A percentile compares a stretch with the other conserved stretches of the same genome.
Evolutionary conservation across 2,329 filamentous ascomycete species (phyloP).

Genomic region (Penicillium sp.): DNA sequence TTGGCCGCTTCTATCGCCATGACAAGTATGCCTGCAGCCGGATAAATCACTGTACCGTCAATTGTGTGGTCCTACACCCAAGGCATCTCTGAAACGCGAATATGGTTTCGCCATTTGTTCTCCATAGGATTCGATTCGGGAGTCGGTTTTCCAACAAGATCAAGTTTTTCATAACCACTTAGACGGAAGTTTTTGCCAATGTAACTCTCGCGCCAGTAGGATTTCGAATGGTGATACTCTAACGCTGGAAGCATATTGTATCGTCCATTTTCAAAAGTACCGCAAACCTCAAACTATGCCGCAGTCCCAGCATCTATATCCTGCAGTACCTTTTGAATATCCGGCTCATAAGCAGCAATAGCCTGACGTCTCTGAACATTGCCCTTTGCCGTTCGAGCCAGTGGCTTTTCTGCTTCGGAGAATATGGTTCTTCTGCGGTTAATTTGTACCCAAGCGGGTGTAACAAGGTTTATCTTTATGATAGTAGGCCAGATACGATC

Average conservation of each 20-base stretch:
- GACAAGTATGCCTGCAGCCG: slow-evolving; percentile 27
- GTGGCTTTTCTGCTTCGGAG: slow-evolving; percentile 1
- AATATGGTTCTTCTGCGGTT: slow-evolving; percentile 3
- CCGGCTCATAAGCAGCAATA: background rate
- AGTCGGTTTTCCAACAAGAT: slow-evolving; percentile 14
- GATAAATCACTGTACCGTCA: slow-evolving; percentile 28
- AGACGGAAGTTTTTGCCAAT: background rate
- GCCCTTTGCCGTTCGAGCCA: slow-evolving; percentile 5
- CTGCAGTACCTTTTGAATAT: background rate
- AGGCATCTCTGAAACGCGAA: slow-evolving; percentile 26
- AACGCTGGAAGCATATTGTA: too few relatives aligned
- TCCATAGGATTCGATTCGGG: slow-evolving; percentile 20
- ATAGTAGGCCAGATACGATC: slow-evolving; percentile 4
- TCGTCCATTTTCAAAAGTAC: too few relatives aligned
- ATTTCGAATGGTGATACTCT: slow-evolving; percentile 17
- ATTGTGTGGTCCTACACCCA: slow-evolving; percentile 34
- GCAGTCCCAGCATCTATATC: background rate
- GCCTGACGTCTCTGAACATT: slow-evolving; percentile 1
- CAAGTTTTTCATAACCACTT: background rate
- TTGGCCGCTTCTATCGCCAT: slow-evolving; percentile 25
- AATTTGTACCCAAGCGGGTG: background rate
- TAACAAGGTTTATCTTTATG: background rate
- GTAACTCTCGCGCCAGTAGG: slow-evolving; percentile 20
- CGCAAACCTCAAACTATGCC: background rate
- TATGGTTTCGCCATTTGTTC: slow-evolving; percentile 26